Base-by-base conservation (phyloP, 305 asterid species). In the Solanum hybrid region DNA sequence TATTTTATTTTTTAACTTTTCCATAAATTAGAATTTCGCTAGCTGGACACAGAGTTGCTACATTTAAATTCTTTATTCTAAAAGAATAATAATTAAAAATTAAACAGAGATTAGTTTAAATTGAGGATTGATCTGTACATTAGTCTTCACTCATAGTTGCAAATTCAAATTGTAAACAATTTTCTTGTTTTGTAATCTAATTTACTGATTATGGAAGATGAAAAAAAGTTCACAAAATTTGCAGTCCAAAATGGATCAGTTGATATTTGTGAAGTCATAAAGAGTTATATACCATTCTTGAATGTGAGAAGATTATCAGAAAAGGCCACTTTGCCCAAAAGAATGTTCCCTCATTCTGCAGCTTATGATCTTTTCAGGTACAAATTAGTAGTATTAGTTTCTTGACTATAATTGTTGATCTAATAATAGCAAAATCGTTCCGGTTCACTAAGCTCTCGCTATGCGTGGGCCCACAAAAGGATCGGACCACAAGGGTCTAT, bases 361-460 rank as follows among this genome's bases (percentile, higher is more conserved):
- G 90, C 75, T 16, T 88, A 88, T 57, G 90, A 90, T 88, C 81
- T 90, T 74, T 90, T 84, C 81, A 90, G 90, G 92, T 90, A 89
- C 11, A 28, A 42, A 9, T 35, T 89, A 28, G 20, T 71, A 10
- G 77, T 12, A 10, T 26, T n/a, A 78, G 26, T 74, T 46, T 89
- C 85, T 57, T 78, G 20, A 69, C 37, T 37, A n/a, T 10, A 20
- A 86, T 16, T 12, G 18, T n/a, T 33, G n/a, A 36, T 69, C 69
- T 57, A 51, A 57, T 57, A 57, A 57, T 18, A 57, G 22, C 64
- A 57, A 57, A 57, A 57, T 7, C 24, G 8, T 6, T 0, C 4
- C 11, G 5, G 11, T 57, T 0, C 4, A 18, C 69, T 57, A 57
- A 57, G 24, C 24, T 18, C 0, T 0, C 11, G 69, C 69, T 57